These are phyloP conservation scores for Zymoseptoria brevis DNA, from an alignment of 2,329 filamentous ascomycete genomes.

Conservation along the genomic window DNA sequence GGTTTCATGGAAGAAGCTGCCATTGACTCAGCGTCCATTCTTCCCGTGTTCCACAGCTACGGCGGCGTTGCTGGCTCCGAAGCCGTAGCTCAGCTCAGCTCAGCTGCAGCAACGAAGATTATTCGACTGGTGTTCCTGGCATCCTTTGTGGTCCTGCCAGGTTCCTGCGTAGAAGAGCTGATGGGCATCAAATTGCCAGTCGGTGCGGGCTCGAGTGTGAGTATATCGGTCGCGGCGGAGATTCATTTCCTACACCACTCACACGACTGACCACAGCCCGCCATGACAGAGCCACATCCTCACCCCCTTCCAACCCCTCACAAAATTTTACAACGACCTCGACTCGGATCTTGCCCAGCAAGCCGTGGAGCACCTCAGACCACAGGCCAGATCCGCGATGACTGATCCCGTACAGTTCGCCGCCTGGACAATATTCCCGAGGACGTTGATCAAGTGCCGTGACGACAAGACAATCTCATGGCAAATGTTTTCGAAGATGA, in stretches of 20 bases:
- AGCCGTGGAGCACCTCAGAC: constrained; percentile 7
- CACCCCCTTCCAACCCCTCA: constrained; percentile 8
- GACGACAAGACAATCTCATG: constrained; percentile 12
- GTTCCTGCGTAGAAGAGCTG: neutral
- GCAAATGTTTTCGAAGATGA: constrained; percentile 3
- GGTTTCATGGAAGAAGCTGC: constrained; percentile 13
- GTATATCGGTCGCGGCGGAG: neutral
- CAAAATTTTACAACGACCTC: constrained; percentile 15
- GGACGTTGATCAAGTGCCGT: constrained; percentile 12
- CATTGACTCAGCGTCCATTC: constrained; percentile 7
- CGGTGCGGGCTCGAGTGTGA: neutral
- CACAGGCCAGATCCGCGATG: constrained; percentile 7
- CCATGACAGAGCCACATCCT: constrained; percentile 1
- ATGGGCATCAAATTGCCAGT: neutral
- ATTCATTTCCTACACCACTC: neutral
- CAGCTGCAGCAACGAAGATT: constrained; percentile 8
- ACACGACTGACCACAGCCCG: neutral
- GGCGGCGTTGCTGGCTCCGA: constrained; percentile 15
- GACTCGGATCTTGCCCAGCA: constrained; percentile 9
- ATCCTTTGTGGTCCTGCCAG: constrained; percentile 12
- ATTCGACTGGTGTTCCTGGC: constrained; percentile 11
- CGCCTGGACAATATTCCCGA: constrained; percentile 12
- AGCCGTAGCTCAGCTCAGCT: constrained; percentile 12
- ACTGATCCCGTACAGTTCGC: constrained; percentile 4
- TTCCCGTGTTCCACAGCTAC: constrained; percentile 17